A percentile compares a stretch with the other conserved stretches of the same genome.
Conservation (phyloP, 2,329 filamentous ascomycete species). For the Pseudopyrenochaeta lycopersici region DNA sequence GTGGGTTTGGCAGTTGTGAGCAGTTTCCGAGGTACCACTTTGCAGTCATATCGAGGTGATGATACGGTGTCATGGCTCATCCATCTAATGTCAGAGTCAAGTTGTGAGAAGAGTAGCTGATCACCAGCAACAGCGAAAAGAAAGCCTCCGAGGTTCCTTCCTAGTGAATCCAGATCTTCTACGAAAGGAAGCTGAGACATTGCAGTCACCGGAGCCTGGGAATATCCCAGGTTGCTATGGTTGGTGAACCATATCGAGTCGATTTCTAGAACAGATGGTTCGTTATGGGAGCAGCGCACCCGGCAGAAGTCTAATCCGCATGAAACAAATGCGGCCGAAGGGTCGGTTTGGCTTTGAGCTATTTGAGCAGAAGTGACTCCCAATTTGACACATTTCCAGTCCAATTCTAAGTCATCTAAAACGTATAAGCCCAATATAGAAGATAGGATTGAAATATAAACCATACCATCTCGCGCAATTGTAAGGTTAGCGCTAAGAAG, state of each 20-base stretch:
- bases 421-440: neutral
- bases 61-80: slow-evolving; percentile 4
- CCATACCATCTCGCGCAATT: slow-evolving; percentile 13
- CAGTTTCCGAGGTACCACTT: slow-evolving; percentile 38
- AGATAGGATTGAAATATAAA: neutral
- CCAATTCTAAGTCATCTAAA: slow-evolving; percentile 3
- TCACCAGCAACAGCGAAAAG: slow-evolving; percentile 59
- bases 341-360: slow-evolving; percentile 29
- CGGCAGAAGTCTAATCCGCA: slow-evolving; percentile 51
- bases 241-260: slow-evolving; percentile 52
- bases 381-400: slow-evolving; percentile 28
- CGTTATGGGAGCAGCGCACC: slow-evolving; percentile 28
- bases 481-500: slow-evolving; percentile 27
- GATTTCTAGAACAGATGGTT: slow-evolving; percentile 25
- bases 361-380: slow-evolving; percentile 40
- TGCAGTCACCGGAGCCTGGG: slow-evolving; percentile 43
- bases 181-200: slow-evolving; percentile 39
- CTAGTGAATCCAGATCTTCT: slow-evolving; percentile 40
- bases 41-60: slow-evolving; percentile 9
- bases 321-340: slow-evolving; percentile 45
- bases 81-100: slow-evolving; percentile 50
- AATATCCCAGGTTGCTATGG: slow-evolving; percentile 32
- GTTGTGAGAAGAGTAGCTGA: slow-evolving; percentile 57
- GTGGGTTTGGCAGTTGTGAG: slow-evolving; percentile 36
- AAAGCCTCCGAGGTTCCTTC: slow-evolving; percentile 53